phyloP scores from a whole-genome alignment of 2,329 filamentous ascomycete genomes.

The Cladosporium sp. region DNA sequence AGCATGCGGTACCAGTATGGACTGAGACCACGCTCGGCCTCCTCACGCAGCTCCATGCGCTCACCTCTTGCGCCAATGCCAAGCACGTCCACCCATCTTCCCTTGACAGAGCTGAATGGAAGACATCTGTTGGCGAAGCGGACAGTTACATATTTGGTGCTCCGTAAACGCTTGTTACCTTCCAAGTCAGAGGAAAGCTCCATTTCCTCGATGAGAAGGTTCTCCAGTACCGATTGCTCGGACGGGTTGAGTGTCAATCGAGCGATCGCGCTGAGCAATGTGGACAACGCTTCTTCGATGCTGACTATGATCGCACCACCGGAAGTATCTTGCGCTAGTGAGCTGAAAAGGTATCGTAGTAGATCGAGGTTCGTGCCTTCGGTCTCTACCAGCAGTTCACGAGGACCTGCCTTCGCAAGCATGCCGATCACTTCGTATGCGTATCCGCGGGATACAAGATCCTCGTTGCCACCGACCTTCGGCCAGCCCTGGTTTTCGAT shows the following conservation, averaged over 20 bases:
- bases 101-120: constrained; percentile 73
- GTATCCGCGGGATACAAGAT: constrained; percentile 69
- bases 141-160: constrained; percentile 76
- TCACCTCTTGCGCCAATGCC: constrained; percentile 70
- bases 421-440: constrained; percentile 91
- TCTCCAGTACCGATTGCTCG: constrained; percentile 48
- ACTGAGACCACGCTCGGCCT: constrained; percentile 85
- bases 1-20: constrained; percentile 69
- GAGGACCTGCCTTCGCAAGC: constrained; percentile 65
- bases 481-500: constrained; percentile 85
- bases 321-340: constrained; percentile 75
- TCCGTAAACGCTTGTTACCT: constrained; percentile 49
- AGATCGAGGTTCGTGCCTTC: constrained; percentile 51
- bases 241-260: constrained; percentile 43
- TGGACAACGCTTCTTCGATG: constrained; percentile 85
- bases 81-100: constrained; percentile 84
- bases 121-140: constrained; percentile 90
- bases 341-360: constrained; percentile 78
- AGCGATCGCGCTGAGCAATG: constrained; percentile 63
- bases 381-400: constrained; percentile 53
- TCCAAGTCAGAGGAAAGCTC: constrained; percentile 34
- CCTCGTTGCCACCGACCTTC: constrained; percentile 54
- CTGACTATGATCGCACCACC: constrained; percentile 75
- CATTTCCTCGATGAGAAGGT: constrained; percentile 65
- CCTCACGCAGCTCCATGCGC: constrained; percentile 81